phyloP scores from a whole-genome alignment of 768 basidiomycete species.

The Chiua virens region DNA sequence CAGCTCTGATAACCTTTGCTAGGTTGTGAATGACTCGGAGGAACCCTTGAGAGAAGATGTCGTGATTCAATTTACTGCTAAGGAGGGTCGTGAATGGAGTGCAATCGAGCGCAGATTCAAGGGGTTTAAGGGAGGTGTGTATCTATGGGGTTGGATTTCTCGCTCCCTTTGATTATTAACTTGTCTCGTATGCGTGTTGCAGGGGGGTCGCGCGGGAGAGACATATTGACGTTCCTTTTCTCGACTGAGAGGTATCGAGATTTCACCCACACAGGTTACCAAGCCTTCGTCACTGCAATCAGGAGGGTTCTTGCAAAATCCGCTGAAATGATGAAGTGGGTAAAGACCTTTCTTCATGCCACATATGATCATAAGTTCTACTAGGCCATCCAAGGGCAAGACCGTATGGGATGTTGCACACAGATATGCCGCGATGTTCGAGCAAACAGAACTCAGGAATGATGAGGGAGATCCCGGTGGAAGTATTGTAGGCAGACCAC shows the following conservation, averaged over 20 bases:
- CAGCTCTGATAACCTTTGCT: background rate
- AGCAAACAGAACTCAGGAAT: constrained; percentile 5
- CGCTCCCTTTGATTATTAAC: background rate
- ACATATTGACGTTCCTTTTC: constrained; percentile 20
- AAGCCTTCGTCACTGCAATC: constrained; percentile 15
- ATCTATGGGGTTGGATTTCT: background rate
- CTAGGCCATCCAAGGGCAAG: constrained; percentile 16
- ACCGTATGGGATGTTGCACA: constrained; percentile 13
- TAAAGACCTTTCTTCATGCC: background rate
- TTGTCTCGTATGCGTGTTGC: background rate
- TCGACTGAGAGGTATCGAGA: constrained; percentile 16
- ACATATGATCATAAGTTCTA: background rate
- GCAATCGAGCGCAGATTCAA: constrained; percentile 6
- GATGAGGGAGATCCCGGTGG: background rate
- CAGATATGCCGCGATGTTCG: constrained; percentile 14
- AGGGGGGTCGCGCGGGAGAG: constrained; percentile 16
- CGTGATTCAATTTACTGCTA: constrained; percentile 22
- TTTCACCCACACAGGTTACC: constrained; percentile 24
- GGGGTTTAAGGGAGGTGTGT: constrained; percentile 29
- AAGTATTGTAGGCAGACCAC: background rate
- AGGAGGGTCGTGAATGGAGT: constrained; percentile 3
- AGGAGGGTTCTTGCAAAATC: background rate
- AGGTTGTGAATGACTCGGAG: constrained; percentile 25
- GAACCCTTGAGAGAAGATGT: constrained; percentile 12
- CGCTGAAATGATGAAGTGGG: constrained; percentile 15